These are phyloP conservation scores for Linnemannia hyalina DNA, from an alignment of 192 early-diverging fungal species.

Conservation along the genomic window DNA sequence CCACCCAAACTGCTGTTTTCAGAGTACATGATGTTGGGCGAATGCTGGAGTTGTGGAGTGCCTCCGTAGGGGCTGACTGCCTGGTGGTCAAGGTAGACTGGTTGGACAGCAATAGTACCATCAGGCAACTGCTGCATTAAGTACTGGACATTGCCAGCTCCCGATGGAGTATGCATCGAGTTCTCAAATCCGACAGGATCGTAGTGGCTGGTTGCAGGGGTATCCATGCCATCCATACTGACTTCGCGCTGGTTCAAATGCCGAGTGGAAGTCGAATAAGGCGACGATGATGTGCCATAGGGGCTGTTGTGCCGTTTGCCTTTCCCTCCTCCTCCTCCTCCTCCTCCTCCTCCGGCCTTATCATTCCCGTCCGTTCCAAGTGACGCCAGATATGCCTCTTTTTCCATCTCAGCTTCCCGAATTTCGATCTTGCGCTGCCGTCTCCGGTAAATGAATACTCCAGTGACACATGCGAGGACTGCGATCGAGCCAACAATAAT, in stretches of 20 bases:
- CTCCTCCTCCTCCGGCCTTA: background rate
- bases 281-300: slow-evolving; percentile 4
- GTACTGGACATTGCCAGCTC: slow-evolving; percentile 27
- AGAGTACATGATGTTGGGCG: slow-evolving; percentile 46
- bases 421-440: slow-evolving; percentile 35
- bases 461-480: background rate
- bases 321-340: background rate
- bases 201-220: slow-evolving; percentile 11
- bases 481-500: slow-evolving; percentile 25
- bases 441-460: slow-evolving; percentile 19
- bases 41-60: slow-evolving; percentile 13
- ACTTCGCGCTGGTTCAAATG: slow-evolving; percentile 13
- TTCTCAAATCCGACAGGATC: background rate
- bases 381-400: slow-evolving; percentile 36
- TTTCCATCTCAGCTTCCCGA: slow-evolving; percentile 41
- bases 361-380: slow-evolving; percentile 21
- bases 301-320: slow-evolving; percentile 9
- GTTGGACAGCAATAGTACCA: slow-evolving; percentile 52
- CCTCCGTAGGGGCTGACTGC: background rate
- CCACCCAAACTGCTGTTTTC: slow-evolving; percentile 36
- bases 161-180: background rate
- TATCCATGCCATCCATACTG: background rate
- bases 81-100: slow-evolving; percentile 46
- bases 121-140: slow-evolving; percentile 54
- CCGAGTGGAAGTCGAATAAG: slow-evolving; percentile 14